A percentile compares a stretch with the other conserved stretches of the same genome.
These are phyloP conservation scores for Lepiota venenata DNA, from an alignment of 768 basidiomycete genomes.

Conservation along the genomic window DNA sequence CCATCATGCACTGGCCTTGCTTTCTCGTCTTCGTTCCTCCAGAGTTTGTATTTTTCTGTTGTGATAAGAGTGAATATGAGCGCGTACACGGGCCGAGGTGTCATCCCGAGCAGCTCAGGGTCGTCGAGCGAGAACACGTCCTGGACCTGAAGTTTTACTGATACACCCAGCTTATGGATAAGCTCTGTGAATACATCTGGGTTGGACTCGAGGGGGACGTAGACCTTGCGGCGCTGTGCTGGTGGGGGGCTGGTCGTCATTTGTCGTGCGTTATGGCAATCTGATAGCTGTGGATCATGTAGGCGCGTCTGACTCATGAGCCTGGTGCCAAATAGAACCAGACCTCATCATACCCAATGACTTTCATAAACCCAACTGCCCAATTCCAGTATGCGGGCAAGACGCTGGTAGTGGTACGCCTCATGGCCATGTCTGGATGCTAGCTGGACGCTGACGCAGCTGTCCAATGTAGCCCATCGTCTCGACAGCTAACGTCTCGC, in stretches of 20 bases:
- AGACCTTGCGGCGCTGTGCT: constrained; percentile 21
- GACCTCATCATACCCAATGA: constrained; percentile 25
- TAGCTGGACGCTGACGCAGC: constrained; percentile 11
- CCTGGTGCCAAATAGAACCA: background rate
- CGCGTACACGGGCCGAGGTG: constrained; percentile 28
- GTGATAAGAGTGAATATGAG: constrained; percentile 28
- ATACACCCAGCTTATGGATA: constrained; percentile 27
- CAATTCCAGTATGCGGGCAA: constrained; percentile 31
- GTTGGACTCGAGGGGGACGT: constrained; percentile 34
- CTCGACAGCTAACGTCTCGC: constrained; percentile 79
- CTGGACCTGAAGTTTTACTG: constrained; percentile 24
- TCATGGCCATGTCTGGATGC: background rate
- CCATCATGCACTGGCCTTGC: constrained; percentile 23
- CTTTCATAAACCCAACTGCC: constrained; percentile 31
- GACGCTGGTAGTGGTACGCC: constrained; percentile 42
- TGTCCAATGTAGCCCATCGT: constrained; percentile 54
- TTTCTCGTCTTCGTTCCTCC: constrained; percentile 20
- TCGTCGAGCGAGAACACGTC: constrained; percentile 32
- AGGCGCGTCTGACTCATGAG: no score
- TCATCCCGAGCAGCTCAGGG: constrained; percentile 27
- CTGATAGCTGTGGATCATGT: no score
- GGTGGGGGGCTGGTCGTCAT: constrained; percentile 1
- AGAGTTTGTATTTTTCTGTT: constrained; percentile 18
- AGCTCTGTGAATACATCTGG: constrained; percentile 33
- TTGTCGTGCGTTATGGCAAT: background rate